Conservation (phyloP, 495 filamentous ascomycete genomes). For the Talaromyces thailandensis region DNA sequence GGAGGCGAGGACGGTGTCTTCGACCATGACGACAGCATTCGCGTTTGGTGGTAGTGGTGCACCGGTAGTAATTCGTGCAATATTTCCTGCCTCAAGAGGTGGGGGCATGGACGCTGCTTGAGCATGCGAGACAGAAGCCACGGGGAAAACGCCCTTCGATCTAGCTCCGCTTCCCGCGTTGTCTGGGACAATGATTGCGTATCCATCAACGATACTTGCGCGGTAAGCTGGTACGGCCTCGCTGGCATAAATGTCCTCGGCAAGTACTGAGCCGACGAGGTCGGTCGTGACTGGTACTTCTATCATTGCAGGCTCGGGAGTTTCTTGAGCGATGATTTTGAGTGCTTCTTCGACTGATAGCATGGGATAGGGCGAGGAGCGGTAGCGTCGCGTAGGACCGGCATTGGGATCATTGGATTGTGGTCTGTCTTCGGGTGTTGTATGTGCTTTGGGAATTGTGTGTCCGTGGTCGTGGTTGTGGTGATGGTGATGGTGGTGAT, state of each 20-base stretch:
- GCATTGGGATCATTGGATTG: conserved; percentile 74
- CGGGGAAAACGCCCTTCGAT: conserved; percentile 72
- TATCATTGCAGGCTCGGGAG: conserved; percentile 46
- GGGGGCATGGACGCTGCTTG: conserved; percentile 49
- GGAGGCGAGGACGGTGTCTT: conserved; percentile 71
- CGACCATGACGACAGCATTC: conserved; percentile 93
- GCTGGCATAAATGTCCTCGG: conserved; percentile 67
- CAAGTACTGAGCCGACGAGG: conserved; percentile 69
- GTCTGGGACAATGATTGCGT: conserved; percentile 55
- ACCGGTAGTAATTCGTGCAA: conserved; percentile 88
- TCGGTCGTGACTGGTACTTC: conserved; percentile 48
- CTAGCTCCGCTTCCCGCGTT: conserved; percentile 40
- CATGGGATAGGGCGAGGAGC: conserved; percentile 89
- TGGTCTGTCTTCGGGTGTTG: conserved; percentile 47
- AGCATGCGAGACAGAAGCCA: conserved; percentile 80
- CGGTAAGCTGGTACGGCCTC: conserved; percentile 88
- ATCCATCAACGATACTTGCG: conserved; percentile 96
- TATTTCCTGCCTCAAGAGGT: conserved; percentile 59
- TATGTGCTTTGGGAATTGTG: conserved; percentile 60
- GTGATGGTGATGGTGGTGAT: conserved; percentile 42
- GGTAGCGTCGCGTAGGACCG: conserved; percentile 67
- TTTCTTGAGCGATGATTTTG: conserved; percentile 58
- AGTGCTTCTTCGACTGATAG: conserved; percentile 75
- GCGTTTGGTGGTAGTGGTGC: conserved; percentile 84
- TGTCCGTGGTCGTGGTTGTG: conserved; percentile 55